Base-by-base conservation (phyloP, 495 filamentous ascomycete genomes). In the Aspergillus steynii region DNA sequence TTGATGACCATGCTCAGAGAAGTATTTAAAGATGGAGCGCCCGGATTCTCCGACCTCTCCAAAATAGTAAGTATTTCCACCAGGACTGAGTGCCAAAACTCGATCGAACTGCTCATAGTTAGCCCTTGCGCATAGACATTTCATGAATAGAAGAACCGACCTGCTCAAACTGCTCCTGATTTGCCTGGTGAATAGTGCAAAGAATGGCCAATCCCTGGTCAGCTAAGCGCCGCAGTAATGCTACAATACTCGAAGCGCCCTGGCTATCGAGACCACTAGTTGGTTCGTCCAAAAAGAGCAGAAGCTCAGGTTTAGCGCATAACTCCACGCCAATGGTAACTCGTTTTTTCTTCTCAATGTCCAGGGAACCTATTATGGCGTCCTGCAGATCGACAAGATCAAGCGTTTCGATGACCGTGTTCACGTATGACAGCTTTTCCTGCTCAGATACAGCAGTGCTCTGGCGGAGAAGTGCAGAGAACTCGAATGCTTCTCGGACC, bases 251-350 rank as follows among this genome's bases (percentile, higher is more conserved):
- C 59, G 82, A 87, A n/a, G 91, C 90, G 0, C 85, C 86, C 61
- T 93, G 88, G 9, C 83, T 85, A 62, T 96, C 91, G 1, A 96
- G 78, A 28, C 91, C 91, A 55, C 85, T 86, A 0, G 85, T 88
- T 0, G 87, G 88, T 61, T 91, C 88, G 66, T 92, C 89, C 29
- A 92, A 70, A 77, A 92, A 92, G 54, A 91, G 71, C 1, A 92
- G 73, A 1, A 92, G 71, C 3, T 83, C 83, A 0, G 91, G 91
- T 61, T 88, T 87, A 3, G 91, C 90, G 4, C 88, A 90, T 0
- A 96, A 80, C 67, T 96, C 91, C 5, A 94, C 90, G 48, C 88
- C 91, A 60, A 96, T 94, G 0, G 91, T 95, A 2, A 93, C 76
- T 5, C 83, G 68, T 73, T 90, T 84, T 25, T 84, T 77, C 70